Conservation (phyloP, 352 stramenopile genomes). For the Phytopythium boreale region DNA sequence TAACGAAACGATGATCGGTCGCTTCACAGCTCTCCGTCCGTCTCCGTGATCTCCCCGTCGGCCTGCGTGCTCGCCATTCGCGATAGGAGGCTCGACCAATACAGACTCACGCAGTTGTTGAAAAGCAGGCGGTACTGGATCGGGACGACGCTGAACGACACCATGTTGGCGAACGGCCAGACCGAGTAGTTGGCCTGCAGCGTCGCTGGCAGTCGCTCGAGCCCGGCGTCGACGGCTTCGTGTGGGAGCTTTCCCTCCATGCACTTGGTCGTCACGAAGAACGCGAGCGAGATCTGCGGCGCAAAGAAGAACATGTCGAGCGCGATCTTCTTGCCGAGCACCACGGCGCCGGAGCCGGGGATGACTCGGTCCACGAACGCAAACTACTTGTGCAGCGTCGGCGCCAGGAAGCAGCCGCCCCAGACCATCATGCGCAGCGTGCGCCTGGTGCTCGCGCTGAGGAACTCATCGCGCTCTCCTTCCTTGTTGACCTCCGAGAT, state of each 20-base stretch:
- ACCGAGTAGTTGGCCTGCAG: conserved; percentile 43
- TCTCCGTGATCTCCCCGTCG: not conserved
- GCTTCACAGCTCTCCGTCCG: not conserved
- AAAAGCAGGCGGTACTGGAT: conserved; percentile 54
- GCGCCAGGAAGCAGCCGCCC: conserved; percentile 81
- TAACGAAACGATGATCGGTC: not conserved
- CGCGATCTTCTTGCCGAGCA: conserved; percentile 36
- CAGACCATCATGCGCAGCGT: conserved; percentile 85
- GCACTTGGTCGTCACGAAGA: conserved; percentile 38
- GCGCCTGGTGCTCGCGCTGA: conserved; percentile 30
- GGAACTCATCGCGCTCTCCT: not conserved
- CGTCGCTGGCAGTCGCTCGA: conserved; percentile 33
- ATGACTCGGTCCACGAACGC: conserved; percentile 66
- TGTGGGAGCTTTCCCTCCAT: conserved; percentile 32
- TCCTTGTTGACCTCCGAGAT: not conserved
- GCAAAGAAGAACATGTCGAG: conserved; percentile 46
- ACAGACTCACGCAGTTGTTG: conserved; percentile 47
- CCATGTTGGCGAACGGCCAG: conserved; percentile 43
- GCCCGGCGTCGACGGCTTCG: conserved; percentile 32
- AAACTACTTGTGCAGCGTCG: conserved; percentile 90
- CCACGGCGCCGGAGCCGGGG: conserved; percentile 18
- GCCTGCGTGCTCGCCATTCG: conserved; percentile 33
- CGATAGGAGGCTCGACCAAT: conserved; percentile 49
- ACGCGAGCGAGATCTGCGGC: conserved; percentile 32
- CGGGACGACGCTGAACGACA: conserved; percentile 47